Base-by-base conservation (phyloP, 371 early-diverging fungal species). In the Mucor plumbeus region DNA sequence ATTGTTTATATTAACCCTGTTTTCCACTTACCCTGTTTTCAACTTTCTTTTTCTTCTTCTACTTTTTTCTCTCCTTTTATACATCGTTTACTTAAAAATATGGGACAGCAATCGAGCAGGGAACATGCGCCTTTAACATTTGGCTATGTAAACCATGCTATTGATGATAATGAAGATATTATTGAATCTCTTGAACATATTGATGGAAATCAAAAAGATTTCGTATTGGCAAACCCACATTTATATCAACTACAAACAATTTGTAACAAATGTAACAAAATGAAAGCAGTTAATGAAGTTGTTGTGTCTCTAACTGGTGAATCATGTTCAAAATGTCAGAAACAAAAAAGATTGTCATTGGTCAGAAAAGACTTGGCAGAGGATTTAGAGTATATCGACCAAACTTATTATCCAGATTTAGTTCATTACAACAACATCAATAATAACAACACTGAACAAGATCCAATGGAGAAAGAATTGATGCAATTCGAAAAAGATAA, bases 341-440 rank as follows among this genome's bases (percentile, higher is more conserved):
- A 61, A 11, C 63, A 66, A 17, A 74, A 74, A n/a, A 13, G 74
- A 41, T 36, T 74, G n/a, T 74, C 74, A 34, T 35, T 74, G 59
- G 65, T 74, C 13, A 26, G 56, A 60, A 74, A 59, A 57, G 67
- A 70, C 39, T 64, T 74, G 36, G 67, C 55, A 56, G 68, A 76
- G 5, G 76, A 76, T 53, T 50, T 76, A 31, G 68, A 72, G 33
- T 76, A 76, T 41, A 68, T 76, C 21, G 76, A 76, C 40, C 68
- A 76, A 40, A 76, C 70, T 1, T 76, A 76, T 31, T 76, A 76
- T 11, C 70, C 76, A 1, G 70, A 69, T 50, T 35, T 76, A 13
- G 53, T 64, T 13, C 76, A 72, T 53, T 76, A 72, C 38, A 59
- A 54, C 36, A 43, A 19, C 7, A n/a, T n/a, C n/a, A 15, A 53